Base-by-base conservation (phyloP, 2,329 filamentous ascomycete genomes). In the Lomentospora prolificans region DNA sequence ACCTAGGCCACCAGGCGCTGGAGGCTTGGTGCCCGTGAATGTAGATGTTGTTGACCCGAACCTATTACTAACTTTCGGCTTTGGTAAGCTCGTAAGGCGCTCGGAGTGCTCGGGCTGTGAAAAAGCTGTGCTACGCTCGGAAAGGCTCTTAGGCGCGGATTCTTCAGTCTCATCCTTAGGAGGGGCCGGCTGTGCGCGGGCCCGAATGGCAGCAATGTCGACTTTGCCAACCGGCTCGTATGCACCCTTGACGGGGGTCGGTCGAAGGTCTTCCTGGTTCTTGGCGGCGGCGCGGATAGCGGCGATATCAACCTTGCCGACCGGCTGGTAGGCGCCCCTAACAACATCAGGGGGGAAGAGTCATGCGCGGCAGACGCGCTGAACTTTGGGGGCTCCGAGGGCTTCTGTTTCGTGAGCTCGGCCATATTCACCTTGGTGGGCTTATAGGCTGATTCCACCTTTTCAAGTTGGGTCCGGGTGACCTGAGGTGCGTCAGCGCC, bases 181-280 rank as follows among this genome's bases (percentile, higher is more conserved):
- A 17, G 52, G 51, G 51, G 80, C 80, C 60, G 82, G 86, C 69
- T 94, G 88, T 4, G 90, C 86, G 69, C 83, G 86, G 22, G 92
- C 86, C 60, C 89, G 84, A 65, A 99, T 96, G 22, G 92, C 91
- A 46, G 89, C 89, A 70, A 99, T 97, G 63, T 99, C 94, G 8
- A 99, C 92, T 72, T 96, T 97, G 50, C 94, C 94, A 19, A 97
- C 78, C 2, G 94, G 94, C 69, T 97, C 88, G 66, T 99, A 99
- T 24, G 91, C 82, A 44, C 94, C 94, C 72, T 95, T 97, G 19
- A 97, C 89, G 4, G 84, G 81, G 1, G 86, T 81, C 3, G 94
- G 94, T 56, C 90, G 80, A 62, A 96, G 87, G 65, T 96, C 90
- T 50, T 79, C 79, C 70, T 68, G 76, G 64, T 75, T 85, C 75